A percentile compares a stretch with the other conserved stretches of the same genome.
These are phyloP conservation scores for Arachis hypogaea DNA, from an alignment of 306 rosid genomes.

Conservation along the genomic window DNA sequence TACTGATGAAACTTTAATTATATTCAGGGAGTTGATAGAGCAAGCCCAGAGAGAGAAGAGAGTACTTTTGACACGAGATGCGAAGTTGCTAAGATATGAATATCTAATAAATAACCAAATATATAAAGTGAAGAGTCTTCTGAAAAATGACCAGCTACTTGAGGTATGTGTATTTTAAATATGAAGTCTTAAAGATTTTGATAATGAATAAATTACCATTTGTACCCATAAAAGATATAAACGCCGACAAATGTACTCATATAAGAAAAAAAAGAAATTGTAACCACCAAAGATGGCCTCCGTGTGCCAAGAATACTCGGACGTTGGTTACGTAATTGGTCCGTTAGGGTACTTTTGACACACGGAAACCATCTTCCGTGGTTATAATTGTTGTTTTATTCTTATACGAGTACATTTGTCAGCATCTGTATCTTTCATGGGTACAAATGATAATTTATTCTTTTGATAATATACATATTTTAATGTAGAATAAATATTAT, in stretches of 20 bases:
- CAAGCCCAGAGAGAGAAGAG: conserved; percentile 77
- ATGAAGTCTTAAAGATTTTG: conserved; percentile 11
- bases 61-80: conserved; percentile 87
- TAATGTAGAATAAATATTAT: background rate
- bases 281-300: too few relatives aligned
- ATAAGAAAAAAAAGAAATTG: too few relatives aligned
- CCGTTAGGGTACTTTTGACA: too few relatives aligned
- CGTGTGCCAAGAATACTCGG: too few relatives aligned
- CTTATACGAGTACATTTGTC: too few relatives aligned
- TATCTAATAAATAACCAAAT: conserved; percentile 72
- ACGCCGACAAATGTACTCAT: too few relatives aligned
- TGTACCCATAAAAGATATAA: too few relatives aligned
- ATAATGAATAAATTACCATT: background rate
- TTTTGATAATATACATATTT: conserved; percentile 25
- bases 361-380: too few relatives aligned
- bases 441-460: too few relatives aligned
- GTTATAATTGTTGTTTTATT: too few relatives aligned
- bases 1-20: conserved; percentile 24
- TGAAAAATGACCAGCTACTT: conserved; percentile 87
- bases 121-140: conserved; percentile 79
- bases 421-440: too few relatives aligned
- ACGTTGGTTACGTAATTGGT: too few relatives aligned
- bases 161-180: conserved; percentile 57
- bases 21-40: conserved; percentile 69
- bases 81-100: conserved; percentile 73